Evolutionary conservation across 2,329 filamentous ascomycete genomes (phyloP).

Genomic region (Clarireedia homoeocarpa): DNA sequence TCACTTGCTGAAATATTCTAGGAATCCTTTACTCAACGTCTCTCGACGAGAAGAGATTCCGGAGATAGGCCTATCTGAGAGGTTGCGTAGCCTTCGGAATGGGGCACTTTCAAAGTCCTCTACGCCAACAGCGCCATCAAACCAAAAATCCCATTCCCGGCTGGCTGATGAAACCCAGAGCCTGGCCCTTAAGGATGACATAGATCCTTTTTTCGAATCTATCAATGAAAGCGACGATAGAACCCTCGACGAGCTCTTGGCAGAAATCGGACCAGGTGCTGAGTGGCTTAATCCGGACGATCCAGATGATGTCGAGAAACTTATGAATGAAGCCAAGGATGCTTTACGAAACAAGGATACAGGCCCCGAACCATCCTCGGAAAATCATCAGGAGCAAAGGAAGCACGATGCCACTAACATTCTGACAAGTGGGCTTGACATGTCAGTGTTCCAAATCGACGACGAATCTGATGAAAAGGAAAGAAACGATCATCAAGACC

Average conservation of each 20-base stretch:
- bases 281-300: slow-evolving; percentile 27
- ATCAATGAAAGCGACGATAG: slow-evolving; percentile 19
- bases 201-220: slow-evolving; percentile 10
- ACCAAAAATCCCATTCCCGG: not conserved
- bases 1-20: slow-evolving; percentile 16
- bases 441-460: slow-evolving; percentile 32
- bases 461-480: slow-evolving; percentile 36
- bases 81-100: slow-evolving; percentile 25
- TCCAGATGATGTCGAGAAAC: slow-evolving; percentile 22
- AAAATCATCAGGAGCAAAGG: not conserved
- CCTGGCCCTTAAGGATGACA: not conserved
- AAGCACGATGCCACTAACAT: slow-evolving; percentile 29
- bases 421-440: slow-evolving; percentile 24
- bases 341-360: slow-evolving; percentile 14
- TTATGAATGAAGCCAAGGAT: slow-evolving; percentile 23
- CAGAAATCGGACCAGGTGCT: slow-evolving; percentile 23
- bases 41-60: slow-evolving; percentile 13
- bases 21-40: slow-evolving; percentile 11
- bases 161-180: not conserved
- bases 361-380: not conserved
- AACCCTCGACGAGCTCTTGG: slow-evolving; percentile 26
- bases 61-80: slow-evolving; percentile 24
- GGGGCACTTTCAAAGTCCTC: slow-evolving; percentile 16
- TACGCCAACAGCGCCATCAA: slow-evolving; percentile 8
- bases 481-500: slow-evolving; percentile 29